Percentiles rank a stretch among this genome's conserved stretches.
These are phyloP conservation scores for Parasitella parasitica DNA, from an alignment of 371 early-diverging fungal species.

Conservation along the genomic window DNA sequence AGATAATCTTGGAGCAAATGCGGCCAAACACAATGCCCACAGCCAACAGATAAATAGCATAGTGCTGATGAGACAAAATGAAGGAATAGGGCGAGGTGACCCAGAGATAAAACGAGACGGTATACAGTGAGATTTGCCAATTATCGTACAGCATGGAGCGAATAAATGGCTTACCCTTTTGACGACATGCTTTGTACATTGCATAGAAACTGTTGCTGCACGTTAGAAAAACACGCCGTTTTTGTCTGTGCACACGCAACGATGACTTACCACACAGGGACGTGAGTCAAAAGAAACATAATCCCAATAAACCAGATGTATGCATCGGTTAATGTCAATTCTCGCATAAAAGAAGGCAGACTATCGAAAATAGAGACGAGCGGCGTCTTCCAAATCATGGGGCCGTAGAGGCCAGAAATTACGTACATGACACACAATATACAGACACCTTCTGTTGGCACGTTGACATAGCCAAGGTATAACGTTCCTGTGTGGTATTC, in stretches of 20 bases:
- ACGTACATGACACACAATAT: constrained; percentile 65
- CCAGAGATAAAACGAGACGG: constrained; percentile 65
- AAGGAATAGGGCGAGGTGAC: constrained; percentile 65
- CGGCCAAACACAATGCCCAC: constrained; percentile 85
- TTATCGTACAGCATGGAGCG: constrained; percentile 62
- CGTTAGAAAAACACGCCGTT: too few relatives aligned
- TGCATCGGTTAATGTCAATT: constrained; percentile 49
- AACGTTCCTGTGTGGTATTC: constrained; percentile 93
- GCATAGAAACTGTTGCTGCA: constrained; percentile 48
- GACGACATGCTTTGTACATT: constrained; percentile 71
- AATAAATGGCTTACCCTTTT: constrained; percentile 59
- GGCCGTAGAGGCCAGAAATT: constrained; percentile 66
- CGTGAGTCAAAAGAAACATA: constrained; percentile 66
- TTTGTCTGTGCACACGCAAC: neutral
- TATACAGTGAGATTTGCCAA: constrained; percentile 63
- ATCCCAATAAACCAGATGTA: constrained; percentile 58
- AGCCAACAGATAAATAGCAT: constrained; percentile 71
- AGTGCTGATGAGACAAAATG: constrained; percentile 63
- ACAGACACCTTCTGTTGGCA: constrained; percentile 94
- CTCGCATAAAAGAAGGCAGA: constrained; percentile 31
- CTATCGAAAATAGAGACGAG: constrained; percentile 23
- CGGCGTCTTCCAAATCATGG: constrained; percentile 32
- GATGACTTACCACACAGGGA: constrained; percentile 61
- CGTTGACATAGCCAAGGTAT: constrained; percentile 90
- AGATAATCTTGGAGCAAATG: constrained; percentile 86